A percentile compares a stretch with the other conserved stretches of the same genome.
Conservation (phyloP, 2,329 filamentous ascomycete genomes). For the Aspergillus sp. region DNA sequence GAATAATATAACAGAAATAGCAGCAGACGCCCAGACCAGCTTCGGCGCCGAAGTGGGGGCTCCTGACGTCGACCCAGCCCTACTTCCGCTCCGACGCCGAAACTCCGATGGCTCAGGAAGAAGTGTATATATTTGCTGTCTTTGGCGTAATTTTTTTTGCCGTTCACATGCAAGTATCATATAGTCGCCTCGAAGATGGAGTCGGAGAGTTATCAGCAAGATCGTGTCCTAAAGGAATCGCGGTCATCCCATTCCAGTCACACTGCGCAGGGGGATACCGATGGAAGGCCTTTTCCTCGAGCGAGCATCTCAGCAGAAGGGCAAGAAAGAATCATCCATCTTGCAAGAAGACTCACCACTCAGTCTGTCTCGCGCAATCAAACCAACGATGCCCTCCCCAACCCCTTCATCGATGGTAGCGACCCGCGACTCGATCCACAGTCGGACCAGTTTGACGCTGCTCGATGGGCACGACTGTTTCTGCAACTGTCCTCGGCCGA, state of each 20-base stretch:
- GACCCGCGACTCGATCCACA: constrained; percentile 9
- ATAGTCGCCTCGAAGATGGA: not conserved
- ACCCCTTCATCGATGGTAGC: constrained; percentile 5
- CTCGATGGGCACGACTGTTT: constrained; percentile 7
- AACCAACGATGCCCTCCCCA: not conserved
- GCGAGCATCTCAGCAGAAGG: not conserved
- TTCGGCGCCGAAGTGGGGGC: not conserved
- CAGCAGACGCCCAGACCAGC: not conserved
- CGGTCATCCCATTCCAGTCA: not conserved
- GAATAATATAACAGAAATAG: not conserved
- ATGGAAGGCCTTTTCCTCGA: not conserved
- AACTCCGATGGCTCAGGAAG: not conserved
- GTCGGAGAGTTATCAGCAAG: not conserved
- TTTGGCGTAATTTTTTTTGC: not conserved
- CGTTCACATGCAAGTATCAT: too few species aligned
- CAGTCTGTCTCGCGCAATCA: not conserved
- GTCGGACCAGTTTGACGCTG: constrained; percentile 8
- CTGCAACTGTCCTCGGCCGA: constrained; percentile 3
- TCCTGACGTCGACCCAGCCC: not conserved
- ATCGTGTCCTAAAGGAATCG: not conserved
- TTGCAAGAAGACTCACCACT: not conserved
- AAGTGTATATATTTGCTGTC: not conserved
- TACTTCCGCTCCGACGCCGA: not conserved
- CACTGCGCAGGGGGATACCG: not conserved
- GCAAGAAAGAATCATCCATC: not conserved